These are phyloP conservation scores for Mesostigma viride DNA, from an alignment of 139 green algal species.

Conservation along the genomic window DNA sequence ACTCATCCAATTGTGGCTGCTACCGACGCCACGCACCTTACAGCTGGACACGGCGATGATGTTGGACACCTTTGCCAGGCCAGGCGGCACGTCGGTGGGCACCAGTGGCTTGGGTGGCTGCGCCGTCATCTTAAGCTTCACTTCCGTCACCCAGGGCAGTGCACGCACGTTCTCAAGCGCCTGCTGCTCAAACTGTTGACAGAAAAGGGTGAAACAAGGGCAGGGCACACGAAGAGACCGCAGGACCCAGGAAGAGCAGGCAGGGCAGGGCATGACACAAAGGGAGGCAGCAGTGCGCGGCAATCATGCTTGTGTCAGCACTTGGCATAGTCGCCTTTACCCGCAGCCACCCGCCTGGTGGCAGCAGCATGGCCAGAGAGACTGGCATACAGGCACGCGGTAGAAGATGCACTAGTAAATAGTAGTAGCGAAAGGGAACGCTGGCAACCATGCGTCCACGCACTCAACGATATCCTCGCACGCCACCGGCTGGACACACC, in stretches of 20 bases:
- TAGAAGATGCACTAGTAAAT: too few species aligned
- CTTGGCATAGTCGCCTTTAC: too few species aligned
- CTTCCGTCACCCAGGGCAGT: conserved; percentile 51
- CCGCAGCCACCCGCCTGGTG: too few species aligned
- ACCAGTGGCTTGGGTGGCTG: conserved; percentile 54
- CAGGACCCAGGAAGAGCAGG: background rate
- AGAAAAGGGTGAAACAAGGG: background rate
- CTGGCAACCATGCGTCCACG: too few species aligned
- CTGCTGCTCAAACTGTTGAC: conserved; percentile 31
- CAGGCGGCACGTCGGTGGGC: conserved; percentile 42
- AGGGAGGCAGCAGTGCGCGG: background rate
- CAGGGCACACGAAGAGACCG: background rate
- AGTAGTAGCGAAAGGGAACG: too few species aligned
- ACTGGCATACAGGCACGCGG: too few species aligned
- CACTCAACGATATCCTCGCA: too few species aligned
- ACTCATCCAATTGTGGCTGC: background rate
- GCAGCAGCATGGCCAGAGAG: too few species aligned
- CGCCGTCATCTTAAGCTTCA: conserved; percentile 73
- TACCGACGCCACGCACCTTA: conserved; percentile 39
- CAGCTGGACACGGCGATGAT: conserved; percentile 85
- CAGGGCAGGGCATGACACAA: background rate
- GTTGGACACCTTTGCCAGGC: conserved; percentile 65
- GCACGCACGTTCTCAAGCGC: conserved; percentile 24
- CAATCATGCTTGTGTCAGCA: background rate
- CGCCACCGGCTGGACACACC: too few species aligned